A percentile compares a stretch with the other conserved stretches of the same genome.
These are phyloP conservation scores for Barnettozyma californica DNA, from an alignment of 805 yeast genomes.

Conservation along the genomic window DNA sequence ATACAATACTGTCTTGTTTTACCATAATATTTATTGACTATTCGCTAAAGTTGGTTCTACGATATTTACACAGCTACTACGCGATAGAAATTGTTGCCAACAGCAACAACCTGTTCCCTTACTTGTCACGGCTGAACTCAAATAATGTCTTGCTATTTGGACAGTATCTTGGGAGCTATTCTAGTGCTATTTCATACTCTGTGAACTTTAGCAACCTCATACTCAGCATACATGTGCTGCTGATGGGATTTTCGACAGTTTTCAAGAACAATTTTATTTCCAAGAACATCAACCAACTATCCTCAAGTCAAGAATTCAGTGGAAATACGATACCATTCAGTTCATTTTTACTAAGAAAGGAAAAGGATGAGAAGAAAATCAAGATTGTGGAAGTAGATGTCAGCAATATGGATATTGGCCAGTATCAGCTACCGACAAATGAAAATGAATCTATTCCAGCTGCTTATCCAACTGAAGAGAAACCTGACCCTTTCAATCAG, in stretches of 20 bases:
- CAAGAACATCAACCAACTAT: slow-evolving; percentile 21
- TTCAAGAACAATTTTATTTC: slow-evolving; percentile 23
- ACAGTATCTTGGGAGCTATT: slow-evolving; percentile 1
- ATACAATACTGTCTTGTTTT: slow-evolving; percentile 8
- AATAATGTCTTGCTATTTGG: slow-evolving; percentile 2
- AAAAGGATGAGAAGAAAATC: slow-evolving; percentile 12
- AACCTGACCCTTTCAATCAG: slow-evolving; percentile 3
- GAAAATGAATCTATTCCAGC: slow-evolving; percentile 6
- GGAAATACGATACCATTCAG: slow-evolving; percentile 5
- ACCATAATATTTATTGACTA: slow-evolving; percentile 13
- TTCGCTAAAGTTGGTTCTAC: slow-evolving; percentile 6
- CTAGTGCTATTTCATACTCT: slow-evolving; percentile 1
- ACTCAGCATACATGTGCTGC: slow-evolving; percentile 21
- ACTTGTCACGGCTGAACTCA: slow-evolving; percentile 11
- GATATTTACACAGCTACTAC: slow-evolving; percentile 1
- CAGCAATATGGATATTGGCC: slow-evolving; percentile 2
- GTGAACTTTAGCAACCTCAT: slow-evolving; percentile 17
- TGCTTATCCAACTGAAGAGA: slow-evolving; percentile 1
- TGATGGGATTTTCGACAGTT: slow-evolving; percentile 21
- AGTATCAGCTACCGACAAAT: background rate
- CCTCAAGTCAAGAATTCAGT: slow-evolving; percentile 9
- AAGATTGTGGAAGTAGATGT: slow-evolving; percentile 17
- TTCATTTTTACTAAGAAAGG: slow-evolving; percentile 9
- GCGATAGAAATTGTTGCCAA: background rate
- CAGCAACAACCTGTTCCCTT: slow-evolving; percentile 20